These are phyloP conservation scores for Cantharellus cinnabarinus DNA, from an alignment of 768 basidiomycete genomes.

Conservation along the genomic window DNA sequence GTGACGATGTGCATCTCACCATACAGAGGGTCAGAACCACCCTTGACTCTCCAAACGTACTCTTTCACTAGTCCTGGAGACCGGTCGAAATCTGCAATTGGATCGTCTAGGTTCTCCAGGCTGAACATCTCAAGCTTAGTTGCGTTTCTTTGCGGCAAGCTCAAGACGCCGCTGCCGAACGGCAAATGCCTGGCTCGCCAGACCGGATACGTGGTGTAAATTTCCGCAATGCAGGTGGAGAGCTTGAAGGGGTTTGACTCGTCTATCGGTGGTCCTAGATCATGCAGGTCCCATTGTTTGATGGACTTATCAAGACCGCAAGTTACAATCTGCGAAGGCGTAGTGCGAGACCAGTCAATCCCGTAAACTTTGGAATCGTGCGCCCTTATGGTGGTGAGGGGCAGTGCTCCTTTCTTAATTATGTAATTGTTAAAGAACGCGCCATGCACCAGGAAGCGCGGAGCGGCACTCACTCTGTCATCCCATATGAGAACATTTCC, in stretches of 20 bases:
- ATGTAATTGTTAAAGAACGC: neutral
- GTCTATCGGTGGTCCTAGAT: neutral
- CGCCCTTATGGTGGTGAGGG: constrained; percentile 50
- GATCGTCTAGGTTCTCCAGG: constrained; percentile 22
- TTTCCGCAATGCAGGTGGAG: constrained; percentile 15
- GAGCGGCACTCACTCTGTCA: constrained; percentile 39
- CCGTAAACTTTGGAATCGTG: constrained; percentile 92
- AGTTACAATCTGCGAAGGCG: constrained; percentile 65
- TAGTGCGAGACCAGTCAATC: constrained; percentile 79
- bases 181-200: constrained; percentile 88
- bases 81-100: constrained; percentile 70
- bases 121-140: constrained; percentile 72
- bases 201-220: constrained; percentile 70
- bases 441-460: neutral
- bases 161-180: constrained; percentile 75
- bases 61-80: constrained; percentile 79
- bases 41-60: constrained; percentile 75
- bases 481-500: constrained; percentile 90
- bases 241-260: neutral
- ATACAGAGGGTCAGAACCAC: constrained; percentile 27
- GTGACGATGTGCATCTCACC: constrained; percentile 16
- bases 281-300: constrained; percentile 51
- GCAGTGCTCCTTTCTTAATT: constrained; percentile 68
- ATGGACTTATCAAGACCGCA: constrained; percentile 90
- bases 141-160: constrained; percentile 73